A percentile compares a stretch with the other conserved stretches of the same genome.
These are phyloP conservation scores for Trichophyton benhamiae DNA, from an alignment of 2,329 filamentous ascomycete species.

Conservation along the genomic window DNA sequence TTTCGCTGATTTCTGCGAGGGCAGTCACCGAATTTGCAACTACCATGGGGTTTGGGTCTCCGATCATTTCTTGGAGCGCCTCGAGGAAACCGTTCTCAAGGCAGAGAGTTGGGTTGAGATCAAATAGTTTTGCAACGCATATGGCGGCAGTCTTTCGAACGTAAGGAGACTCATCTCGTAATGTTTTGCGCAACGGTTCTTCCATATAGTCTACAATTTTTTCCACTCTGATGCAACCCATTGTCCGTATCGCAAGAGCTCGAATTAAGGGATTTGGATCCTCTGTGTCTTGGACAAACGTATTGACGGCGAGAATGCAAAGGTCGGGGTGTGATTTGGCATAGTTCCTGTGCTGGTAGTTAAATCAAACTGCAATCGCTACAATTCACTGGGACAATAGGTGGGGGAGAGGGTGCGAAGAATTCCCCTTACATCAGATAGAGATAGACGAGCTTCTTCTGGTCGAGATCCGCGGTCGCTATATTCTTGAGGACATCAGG, in stretches of 20 bases:
- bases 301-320: conserved; percentile 97
- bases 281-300: conserved; percentile 97
- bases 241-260: conserved; percentile 89
- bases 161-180: conserved; percentile 94
- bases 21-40: conserved; percentile 96
- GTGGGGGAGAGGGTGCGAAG: not conserved
- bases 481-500: conserved; percentile 99
- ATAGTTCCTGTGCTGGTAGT: conserved; percentile 62
- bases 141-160: conserved; percentile 97
- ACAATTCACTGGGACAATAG: not conserved
- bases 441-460: conserved; percentile 98
- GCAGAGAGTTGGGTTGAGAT: conserved; percentile 82
- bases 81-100: conserved; percentile 95
- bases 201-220: conserved; percentile 99
- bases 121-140: conserved; percentile 95
- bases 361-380: conserved; percentile 3
- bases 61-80: conserved; percentile 86
- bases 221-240: conserved; percentile 96
- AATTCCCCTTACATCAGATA: conserved; percentile 67
- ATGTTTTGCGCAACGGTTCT: conserved; percentile 86
- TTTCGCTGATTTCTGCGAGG: conserved; percentile 78
- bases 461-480: conserved; percentile 82
- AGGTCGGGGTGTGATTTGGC: conserved; percentile 97
- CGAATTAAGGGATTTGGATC: conserved; percentile 93
- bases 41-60: conserved; percentile 97